Base-by-base conservation (phyloP, 2,329 filamentous ascomycete species). In the Neophaeococcomyces mojaviensis region DNA sequence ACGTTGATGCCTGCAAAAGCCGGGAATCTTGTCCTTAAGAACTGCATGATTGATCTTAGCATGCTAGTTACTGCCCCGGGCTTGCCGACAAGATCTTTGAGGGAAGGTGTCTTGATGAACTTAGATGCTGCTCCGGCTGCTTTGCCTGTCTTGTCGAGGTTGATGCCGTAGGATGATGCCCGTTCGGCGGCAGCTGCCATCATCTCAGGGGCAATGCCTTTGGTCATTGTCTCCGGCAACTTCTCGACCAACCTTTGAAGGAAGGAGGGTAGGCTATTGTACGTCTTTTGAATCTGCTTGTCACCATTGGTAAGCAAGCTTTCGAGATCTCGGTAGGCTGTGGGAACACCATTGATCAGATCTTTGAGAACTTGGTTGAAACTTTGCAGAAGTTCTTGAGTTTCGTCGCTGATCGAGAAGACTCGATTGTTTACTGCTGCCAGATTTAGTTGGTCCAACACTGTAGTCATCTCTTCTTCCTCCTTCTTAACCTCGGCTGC, bases 341-440 rank as follows among this genome's bases (percentile, higher is more conserved):
- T 96, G 2, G 92, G 92, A 1, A 88, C 92, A 51, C 92, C 92
- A 61, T 88, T 89, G 58, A 92, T 79, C 13, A 96, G 77, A 62
- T 98, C 92, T 62, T 90, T 92, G 60, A 98, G 84, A 28, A 96
- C 82, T 46, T 88, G 73, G 1, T 88, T 94, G 73, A 98, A 98
- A 51, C 82, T 80, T 44, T 81, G 78, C 42, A 95, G 78, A 24
- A 95, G 76, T 52, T 87, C 83, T 50, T 88, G 81, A 0, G 87
- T 90, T 57, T 94, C 88, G 49, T 80, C 77, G n/a, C 86, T 86
- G 47, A 95, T 77, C 10, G 82, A 83, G 64, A 96, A 86, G 49
- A 86, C 86, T 48, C 82, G 83, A 68, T 94, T 92, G 70, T 94
- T 89, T 54, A 84, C 78, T 4, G 86, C 85, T 4, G 84, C 79